Evolutionary conservation across 2,329 filamentous ascomycete genomes (phyloP).

Genomic region (Knufia petricola): DNA sequence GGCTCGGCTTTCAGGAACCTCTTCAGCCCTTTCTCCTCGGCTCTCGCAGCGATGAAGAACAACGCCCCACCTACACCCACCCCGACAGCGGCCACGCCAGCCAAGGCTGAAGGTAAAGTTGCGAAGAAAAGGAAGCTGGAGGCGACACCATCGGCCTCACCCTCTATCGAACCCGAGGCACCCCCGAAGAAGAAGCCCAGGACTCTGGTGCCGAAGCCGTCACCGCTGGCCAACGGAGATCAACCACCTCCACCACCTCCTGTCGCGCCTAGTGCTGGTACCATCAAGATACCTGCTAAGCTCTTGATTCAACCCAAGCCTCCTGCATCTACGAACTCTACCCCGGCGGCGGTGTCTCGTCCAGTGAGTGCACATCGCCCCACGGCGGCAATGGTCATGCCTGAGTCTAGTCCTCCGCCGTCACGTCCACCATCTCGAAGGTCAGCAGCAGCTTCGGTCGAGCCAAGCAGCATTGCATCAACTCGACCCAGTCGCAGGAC

Average conservation of each 20-base stretch:
- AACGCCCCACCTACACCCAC: conserved; percentile 21
- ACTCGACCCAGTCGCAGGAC: conserved; percentile 15
- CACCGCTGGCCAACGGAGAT: conserved; percentile 27
- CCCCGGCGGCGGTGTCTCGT: conserved; percentile 15
- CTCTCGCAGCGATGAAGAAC: conserved; percentile 23
- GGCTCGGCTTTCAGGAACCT: conserved; percentile 31
- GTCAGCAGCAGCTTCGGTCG: conserved; percentile 17
- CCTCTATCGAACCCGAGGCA: conserved; percentile 23
- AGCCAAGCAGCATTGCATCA: conserved; percentile 11
- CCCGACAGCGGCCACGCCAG: conserved; percentile 13
- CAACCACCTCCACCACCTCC: conserved; percentile 35
- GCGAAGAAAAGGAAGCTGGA: conserved; percentile 46
- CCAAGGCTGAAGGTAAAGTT: conserved; percentile 22
- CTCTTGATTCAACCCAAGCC: conserved; percentile 11
- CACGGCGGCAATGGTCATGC: conserved; percentile 19
- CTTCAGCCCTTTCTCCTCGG: conserved; percentile 25
- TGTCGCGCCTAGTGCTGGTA: conserved; percentile 23
- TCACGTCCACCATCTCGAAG: conserved; percentile 24
- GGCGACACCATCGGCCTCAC: conserved; percentile 27
- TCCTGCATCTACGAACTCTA: conserved; percentile 13
- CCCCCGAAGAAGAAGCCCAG: conserved; percentile 32
- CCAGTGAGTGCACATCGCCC: conserved; percentile 16
- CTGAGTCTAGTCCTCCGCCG: conserved; percentile 20
- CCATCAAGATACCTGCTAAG: conserved; percentile 21
- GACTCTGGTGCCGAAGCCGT: conserved; percentile 24